These are phyloP conservation scores for Fusarium albosuccineum DNA, from an alignment of 2,329 filamentous ascomycete genomes.

Conservation along the genomic window DNA sequence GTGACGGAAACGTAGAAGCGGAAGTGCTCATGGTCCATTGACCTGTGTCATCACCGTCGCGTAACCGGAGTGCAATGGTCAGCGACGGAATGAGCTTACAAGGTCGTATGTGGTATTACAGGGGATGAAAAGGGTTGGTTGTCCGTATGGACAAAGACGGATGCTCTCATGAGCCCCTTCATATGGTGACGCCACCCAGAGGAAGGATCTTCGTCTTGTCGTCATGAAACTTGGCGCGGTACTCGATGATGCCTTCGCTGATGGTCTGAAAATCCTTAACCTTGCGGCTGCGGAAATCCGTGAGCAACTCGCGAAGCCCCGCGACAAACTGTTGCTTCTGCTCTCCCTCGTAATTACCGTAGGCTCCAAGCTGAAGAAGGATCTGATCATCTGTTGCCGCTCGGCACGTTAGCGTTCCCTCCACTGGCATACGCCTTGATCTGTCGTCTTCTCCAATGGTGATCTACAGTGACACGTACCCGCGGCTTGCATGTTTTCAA, in stretches of 20 bases:
- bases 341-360: conserved; percentile 72
- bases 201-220: conserved; percentile 74
- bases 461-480: conserved; percentile 50
- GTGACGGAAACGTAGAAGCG: conserved; percentile 2
- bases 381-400: conserved; percentile 75
- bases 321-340: conserved; percentile 72
- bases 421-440: conserved; percentile 41
- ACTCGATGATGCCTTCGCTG: conserved; percentile 75
- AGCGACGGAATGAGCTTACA: conserved; percentile 20
- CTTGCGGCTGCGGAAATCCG: conserved; percentile 69
- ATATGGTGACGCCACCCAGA: conserved; percentile 63
- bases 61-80: conserved; percentile 42
- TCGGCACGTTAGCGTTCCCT: conserved; percentile 63
- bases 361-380: conserved; percentile 77
- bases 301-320: conserved; percentile 72
- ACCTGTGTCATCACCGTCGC: conserved; percentile 8
- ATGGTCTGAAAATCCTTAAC: conserved; percentile 76
- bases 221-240: conserved; percentile 73
- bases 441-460: conserved; percentile 35
- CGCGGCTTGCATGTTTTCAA: conserved; percentile 60
- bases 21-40: conserved; percentile 8
- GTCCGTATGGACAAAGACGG: conserved; percentile 10
- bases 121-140: conserved; percentile 5
- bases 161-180: conserved; percentile 25
- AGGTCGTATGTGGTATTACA: conserved; percentile 33